Conservation (phyloP, 108 stramenopile species). For the Mediolabrus comicus region DNA sequence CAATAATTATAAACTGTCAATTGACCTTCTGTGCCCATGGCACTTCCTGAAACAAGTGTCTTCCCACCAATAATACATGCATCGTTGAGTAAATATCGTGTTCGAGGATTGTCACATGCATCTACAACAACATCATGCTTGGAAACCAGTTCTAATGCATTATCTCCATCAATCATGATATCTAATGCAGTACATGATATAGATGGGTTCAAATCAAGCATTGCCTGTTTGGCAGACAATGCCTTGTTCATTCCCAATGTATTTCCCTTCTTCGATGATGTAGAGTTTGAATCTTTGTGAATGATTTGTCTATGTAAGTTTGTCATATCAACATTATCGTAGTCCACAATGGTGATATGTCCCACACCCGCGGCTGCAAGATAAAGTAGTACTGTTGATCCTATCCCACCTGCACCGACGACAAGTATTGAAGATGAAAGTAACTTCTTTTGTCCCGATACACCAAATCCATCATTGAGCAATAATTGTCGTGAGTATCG, state of each 20-base stretch:
- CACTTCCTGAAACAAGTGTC: conserved; percentile 85
- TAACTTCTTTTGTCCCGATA: conserved; percentile 71
- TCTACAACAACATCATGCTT: conserved; percentile 88
- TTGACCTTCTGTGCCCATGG: conserved; percentile 87
- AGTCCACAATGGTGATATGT: conserved; percentile 87
- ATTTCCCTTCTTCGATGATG: conserved; percentile 1
- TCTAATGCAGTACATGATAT: conserved; percentile 45
- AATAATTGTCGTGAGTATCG: conserved; percentile 84
- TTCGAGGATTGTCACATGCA: conserved; percentile 94
- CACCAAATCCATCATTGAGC: conserved; percentile 69
- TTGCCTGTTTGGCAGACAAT: conserved; percentile 61
- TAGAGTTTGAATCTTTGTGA: conserved; percentile 61
- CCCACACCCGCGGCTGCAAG: conserved; percentile 82
- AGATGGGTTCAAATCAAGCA: conserved; percentile 70
- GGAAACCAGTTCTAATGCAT: conserved; percentile 64
- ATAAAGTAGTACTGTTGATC: conserved; percentile 79
- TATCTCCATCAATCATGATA: conserved; percentile 47
- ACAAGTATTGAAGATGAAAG: conserved; percentile 67
- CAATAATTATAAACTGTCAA: conserved; percentile 80
- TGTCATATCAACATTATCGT: conserved; percentile 90
- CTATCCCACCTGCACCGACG: conserved; percentile 87
- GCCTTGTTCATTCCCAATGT: conserved; percentile 83
- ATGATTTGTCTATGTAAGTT: conserved; percentile 98
- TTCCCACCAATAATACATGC: conserved; percentile 86
- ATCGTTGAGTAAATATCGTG: conserved; percentile 95